Conservation (phyloP, 2,329 filamentous ascomycete genomes). For the Allantophomopsis lycopodina region DNA sequence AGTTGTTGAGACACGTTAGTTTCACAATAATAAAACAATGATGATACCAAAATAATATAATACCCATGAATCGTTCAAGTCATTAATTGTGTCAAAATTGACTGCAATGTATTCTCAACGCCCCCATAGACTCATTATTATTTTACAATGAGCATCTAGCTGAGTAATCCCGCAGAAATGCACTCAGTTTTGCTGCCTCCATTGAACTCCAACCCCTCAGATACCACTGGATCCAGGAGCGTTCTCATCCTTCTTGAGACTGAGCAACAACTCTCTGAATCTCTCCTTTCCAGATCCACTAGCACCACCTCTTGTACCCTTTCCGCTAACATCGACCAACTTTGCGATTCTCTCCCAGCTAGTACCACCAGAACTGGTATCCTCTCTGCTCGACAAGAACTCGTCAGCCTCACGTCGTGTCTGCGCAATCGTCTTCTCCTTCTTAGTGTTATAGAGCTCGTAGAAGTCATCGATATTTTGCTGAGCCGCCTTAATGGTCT, state of each 20-base stretch:
- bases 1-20: too few relatives aligned
- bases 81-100: neutral
- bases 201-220: constrained; percentile 18
- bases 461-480: constrained; percentile 98
- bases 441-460: constrained; percentile 97
- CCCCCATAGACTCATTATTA: neutral
- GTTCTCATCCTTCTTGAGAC: constrained; percentile 87
- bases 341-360: constrained; percentile 98
- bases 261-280: constrained; percentile 81
- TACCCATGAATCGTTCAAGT: too few relatives aligned
- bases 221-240: constrained; percentile 53
- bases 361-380: constrained; percentile 86
- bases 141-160: too few relatives aligned
- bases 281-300: constrained; percentile 89
- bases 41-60: too few relatives aligned
- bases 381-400: constrained; percentile 78
- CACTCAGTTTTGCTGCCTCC: too few relatives aligned
- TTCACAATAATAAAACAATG: constrained; percentile 13
- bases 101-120: neutral
- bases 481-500: constrained; percentile 80
- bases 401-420: constrained; percentile 86
- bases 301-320: constrained; percentile 75
- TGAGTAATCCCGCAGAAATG: too few relatives aligned
- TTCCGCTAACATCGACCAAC: constrained; percentile 92
- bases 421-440: constrained; percentile 83